phyloP scores from a whole-genome alignment of 129 eudicot genomes.

The Rutidosis leptorrhynchoides region DNA sequence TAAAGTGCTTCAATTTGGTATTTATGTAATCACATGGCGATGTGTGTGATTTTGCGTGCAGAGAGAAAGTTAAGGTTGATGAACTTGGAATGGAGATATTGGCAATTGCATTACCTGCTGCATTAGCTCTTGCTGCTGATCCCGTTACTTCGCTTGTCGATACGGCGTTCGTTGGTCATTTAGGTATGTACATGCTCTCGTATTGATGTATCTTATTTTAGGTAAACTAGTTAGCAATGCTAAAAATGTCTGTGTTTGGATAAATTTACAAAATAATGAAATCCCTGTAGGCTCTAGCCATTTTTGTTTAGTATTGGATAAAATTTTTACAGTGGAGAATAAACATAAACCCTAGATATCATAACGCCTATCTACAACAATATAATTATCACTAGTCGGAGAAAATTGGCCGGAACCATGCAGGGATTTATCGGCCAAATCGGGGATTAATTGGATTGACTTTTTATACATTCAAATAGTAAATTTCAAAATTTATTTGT shows the following conservation, averaged over 20 bases:
- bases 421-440: too few species aligned
- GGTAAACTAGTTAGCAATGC: background rate
- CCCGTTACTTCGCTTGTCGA: conserved; percentile 84
- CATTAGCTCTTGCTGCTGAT: conserved; percentile 92
- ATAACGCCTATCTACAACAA: too few species aligned
- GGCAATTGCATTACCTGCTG: conserved; percentile 89
- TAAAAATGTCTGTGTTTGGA: background rate
- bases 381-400: too few species aligned
- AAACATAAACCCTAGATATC: too few species aligned
- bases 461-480: too few species aligned
- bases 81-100: conserved; percentile 72
- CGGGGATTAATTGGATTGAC: too few species aligned
- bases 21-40: background rate
- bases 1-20: background rate
- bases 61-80: conserved; percentile 56
- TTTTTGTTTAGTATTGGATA: too few species aligned
- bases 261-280: too few species aligned
- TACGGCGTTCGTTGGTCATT: conserved; percentile 88
- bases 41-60: conserved; percentile 17
- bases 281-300: background rate
- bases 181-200: conserved; percentile 35
- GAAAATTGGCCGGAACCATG: too few species aligned
- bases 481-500: too few species aligned
- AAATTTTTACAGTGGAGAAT: too few species aligned
- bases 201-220: background rate